These are phyloP conservation scores for Rhodotorula sp. DNA, from an alignment of 1,284 basidiomycete genomes.

Conservation along the genomic window DNA sequence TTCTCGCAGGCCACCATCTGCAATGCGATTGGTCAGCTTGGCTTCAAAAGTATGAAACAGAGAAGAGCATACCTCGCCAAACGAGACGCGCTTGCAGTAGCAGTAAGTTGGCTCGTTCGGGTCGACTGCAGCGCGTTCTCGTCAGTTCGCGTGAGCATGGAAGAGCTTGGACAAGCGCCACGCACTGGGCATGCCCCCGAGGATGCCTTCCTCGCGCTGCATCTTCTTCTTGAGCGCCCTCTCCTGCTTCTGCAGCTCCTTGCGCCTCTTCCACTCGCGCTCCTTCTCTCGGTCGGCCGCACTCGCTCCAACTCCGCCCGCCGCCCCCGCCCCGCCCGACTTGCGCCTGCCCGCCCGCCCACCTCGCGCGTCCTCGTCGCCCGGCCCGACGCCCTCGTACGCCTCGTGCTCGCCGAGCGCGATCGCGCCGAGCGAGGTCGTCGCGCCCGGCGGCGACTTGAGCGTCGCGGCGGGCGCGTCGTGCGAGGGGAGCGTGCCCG, in stretches of 20 bases:
- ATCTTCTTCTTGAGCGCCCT: constrained; percentile 5
- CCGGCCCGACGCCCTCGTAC: constrained; percentile 2
- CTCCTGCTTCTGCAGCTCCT: constrained; percentile 9
- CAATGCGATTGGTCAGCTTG: not conserved
- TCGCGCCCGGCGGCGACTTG: constrained; percentile 23
- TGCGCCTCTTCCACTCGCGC: constrained; percentile 15
- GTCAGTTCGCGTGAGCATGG: not conserved
- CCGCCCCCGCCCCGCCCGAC: constrained; percentile 5
- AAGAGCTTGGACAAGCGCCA: not conserved
- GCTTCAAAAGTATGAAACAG: not conserved
- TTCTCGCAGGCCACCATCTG: constrained; percentile 47
- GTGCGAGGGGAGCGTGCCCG: constrained; percentile 42
- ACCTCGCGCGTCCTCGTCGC: constrained; percentile 2
- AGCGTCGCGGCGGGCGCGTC: constrained; percentile 32
- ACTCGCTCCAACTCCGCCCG: not conserved
- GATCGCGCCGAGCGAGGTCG: constrained; percentile 27
- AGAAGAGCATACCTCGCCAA: constrained; percentile 32
- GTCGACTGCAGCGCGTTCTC: constrained; percentile 15
- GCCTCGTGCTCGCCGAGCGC: constrained; percentile 36
- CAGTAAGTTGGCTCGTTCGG: constrained; percentile 43
- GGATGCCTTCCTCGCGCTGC: not conserved
- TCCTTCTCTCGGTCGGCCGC: constrained; percentile 14
- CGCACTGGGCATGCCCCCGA: constrained; percentile 20
- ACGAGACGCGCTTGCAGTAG: constrained; percentile 42
- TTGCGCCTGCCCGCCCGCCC: not conserved